These are phyloP conservation scores for Phaseolus lunatus DNA, from an alignment of 306 rosid genomes.

Conservation along the genomic window DNA sequence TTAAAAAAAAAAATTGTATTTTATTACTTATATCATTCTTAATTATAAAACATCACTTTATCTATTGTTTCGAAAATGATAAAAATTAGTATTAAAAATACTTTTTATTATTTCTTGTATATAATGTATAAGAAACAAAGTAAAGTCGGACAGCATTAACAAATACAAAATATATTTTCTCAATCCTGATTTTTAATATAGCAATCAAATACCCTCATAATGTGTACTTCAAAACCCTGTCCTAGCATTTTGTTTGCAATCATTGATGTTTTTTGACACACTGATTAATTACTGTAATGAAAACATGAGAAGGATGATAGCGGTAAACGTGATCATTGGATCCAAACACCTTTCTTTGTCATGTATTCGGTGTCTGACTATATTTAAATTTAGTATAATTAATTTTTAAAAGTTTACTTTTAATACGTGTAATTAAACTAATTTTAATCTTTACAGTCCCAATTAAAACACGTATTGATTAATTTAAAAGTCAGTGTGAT, in stretches of 20 bases:
- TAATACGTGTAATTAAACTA: background rate
- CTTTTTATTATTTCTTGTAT: background rate
- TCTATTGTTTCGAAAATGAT: too few species aligned
- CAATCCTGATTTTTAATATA: background rate
- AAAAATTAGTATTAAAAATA: too few species aligned
- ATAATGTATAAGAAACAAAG: background rate
- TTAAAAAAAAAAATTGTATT: too few species aligned
- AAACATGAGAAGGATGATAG: slow-evolving; percentile 39
- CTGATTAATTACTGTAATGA: slow-evolving; percentile 27
- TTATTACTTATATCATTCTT: too few species aligned
- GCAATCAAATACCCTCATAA: background rate
- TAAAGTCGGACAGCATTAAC: background rate
- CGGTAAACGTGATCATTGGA: slow-evolving; percentile 8
- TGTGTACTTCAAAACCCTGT: background rate
- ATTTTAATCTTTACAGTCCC: background rate
- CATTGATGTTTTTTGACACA: slow-evolving; percentile 40
- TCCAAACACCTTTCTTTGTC: slow-evolving; percentile 31
- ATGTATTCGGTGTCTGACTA: slow-evolving; percentile 7
- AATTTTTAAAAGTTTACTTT: background rate
- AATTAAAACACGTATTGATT: background rate
- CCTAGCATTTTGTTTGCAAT: slow-evolving; percentile 34
- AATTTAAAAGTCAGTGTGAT: too few species aligned
- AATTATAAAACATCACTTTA: too few species aligned
- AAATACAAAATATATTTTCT: background rate
- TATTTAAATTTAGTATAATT: background rate